Evolutionary conservation across 495 filamentous ascomycete genomes (phyloP), one percentile per base, ranked within the genome.

Genomic region (Penicillium subrubescens): DNA sequence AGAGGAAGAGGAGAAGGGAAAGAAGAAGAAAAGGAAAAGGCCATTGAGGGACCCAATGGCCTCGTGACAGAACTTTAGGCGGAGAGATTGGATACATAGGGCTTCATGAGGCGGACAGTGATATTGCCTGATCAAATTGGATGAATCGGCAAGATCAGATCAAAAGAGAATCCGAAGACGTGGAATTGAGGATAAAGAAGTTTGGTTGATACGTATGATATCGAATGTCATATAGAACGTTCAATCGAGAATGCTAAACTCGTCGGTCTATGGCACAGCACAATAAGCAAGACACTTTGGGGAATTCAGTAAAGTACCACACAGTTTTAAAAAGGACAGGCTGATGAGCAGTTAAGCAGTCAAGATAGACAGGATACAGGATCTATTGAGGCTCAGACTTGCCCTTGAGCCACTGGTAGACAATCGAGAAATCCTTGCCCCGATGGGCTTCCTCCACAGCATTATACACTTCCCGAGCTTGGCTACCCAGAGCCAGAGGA

Each of bases 361-460:
- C 31, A 29, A 50, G 15, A 52, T 37, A 56, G 7, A 48, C 14
- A 29, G 25, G 4, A 43, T 27, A 43, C 25, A 21, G 23, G 12
- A 15, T 23, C 23, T 48, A 58, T 35, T 19, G 35, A 15, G 69
- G 71, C 63, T 73, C 62, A 17, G 80, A 81, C 66, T 76, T 75
- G 25, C 73, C 75, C 61, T 74, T 76, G 57, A 95, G 60, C 81
- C 88, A 94, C 67, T 88, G 85, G 70, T 95, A 96, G 0, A 96
- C 87, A 25, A 95, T 89, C 2, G 90, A 93, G 72, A 96, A 96
- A 72, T 97, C 93, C 67, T 89, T 88, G 2, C 90, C 89, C 50
- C 85, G 86, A 67, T 90, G 83, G 51, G 82, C 78, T 21, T 73
- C 69, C 62, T 88, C 78, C 31, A 89, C 86, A 8, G 80, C 80